Conservation (phyloP, 2,329 filamentous ascomycete genomes). For the Aquanectria penicillioides region DNA sequence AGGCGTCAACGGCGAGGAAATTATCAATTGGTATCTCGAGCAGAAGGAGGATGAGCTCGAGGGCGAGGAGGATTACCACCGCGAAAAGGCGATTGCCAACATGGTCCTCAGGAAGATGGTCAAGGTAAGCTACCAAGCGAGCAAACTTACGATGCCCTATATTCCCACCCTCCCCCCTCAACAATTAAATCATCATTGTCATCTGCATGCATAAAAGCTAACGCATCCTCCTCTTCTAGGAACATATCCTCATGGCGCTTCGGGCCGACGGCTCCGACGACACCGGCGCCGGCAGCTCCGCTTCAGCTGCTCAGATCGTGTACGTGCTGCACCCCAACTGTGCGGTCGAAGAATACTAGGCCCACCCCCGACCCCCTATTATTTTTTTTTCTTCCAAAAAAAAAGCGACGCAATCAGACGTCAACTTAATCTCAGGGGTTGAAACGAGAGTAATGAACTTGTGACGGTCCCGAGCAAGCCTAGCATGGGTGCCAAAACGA, state of each 20-base stretch:
- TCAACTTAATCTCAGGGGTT: constrained; percentile 25
- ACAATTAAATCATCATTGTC: constrained; percentile 16
- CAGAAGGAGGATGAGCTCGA: constrained; percentile 86
- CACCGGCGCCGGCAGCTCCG: constrained; percentile 56
- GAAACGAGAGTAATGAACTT: constrained; percentile 24
- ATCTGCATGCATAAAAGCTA: constrained; percentile 37
- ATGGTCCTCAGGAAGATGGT: constrained; percentile 97
- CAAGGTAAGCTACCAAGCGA: too few relatives aligned
- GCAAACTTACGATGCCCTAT: too few relatives aligned
- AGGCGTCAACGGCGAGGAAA: constrained; percentile 83
- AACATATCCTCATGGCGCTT: constrained; percentile 88
- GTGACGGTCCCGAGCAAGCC: constrained; percentile 14
- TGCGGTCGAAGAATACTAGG: constrained; percentile 73
- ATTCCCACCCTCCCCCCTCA: constrained; percentile 32
- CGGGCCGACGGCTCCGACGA: constrained; percentile 67
- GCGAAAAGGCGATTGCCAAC: constrained; percentile 75
- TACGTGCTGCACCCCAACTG: constrained; percentile 97
- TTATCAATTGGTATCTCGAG: constrained; percentile 92
- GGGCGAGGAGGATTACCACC: constrained; percentile 82
- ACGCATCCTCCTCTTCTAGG: constrained; percentile 64
- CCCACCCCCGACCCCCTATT: too few relatives aligned
- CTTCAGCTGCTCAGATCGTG: constrained; percentile 59
- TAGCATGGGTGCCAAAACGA: background rate
- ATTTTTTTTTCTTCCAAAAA: background rate
- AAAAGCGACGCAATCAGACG: constrained; percentile 14